These are phyloP conservation scores for Sarcodon aspratus DNA, from an alignment of 768 basidiomycete species.

Conservation along the genomic window DNA sequence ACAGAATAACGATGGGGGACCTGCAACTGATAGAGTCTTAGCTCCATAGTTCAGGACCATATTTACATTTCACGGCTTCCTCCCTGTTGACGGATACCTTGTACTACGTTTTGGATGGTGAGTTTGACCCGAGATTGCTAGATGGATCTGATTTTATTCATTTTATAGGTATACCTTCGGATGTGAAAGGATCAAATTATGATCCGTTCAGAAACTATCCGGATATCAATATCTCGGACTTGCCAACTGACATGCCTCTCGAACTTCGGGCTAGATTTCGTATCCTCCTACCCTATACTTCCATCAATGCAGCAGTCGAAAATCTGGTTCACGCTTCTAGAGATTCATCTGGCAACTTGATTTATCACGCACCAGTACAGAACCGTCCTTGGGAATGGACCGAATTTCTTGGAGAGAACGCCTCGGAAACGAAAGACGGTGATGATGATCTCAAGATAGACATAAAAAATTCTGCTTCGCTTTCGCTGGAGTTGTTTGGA, in stretches of 20 bases:
- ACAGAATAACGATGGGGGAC: not conserved
- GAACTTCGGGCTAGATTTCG: slow-evolving; percentile 48
- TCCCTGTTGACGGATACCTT: slow-evolving; percentile 65
- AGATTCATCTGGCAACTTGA: slow-evolving; percentile 38
- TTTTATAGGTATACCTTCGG: not conserved
- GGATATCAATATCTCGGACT: slow-evolving; percentile 30
- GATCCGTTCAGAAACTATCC: slow-evolving; percentile 65
- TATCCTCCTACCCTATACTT: slow-evolving; percentile 43
- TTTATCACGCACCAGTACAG: slow-evolving; percentile 41
- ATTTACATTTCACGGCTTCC: slow-evolving; percentile 46
- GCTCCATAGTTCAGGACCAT: slow-evolving; percentile 43
- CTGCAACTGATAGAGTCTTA: slow-evolving; percentile 14
- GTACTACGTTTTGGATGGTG: slow-evolving; percentile 66
- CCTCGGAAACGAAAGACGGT: slow-evolving; percentile 25
- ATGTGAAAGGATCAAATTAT: slow-evolving; percentile 37
- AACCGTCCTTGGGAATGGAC: slow-evolving; percentile 86
- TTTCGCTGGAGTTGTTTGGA: slow-evolving; percentile 63
- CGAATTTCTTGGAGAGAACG: slow-evolving; percentile 58
- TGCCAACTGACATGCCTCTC: slow-evolving; percentile 44
- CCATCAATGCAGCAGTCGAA: slow-evolving; percentile 37
- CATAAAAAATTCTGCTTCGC: slow-evolving; percentile 57
- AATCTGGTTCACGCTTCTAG: slow-evolving; percentile 49
- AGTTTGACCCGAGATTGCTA: slow-evolving; percentile 8
- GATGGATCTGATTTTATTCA: not conserved
- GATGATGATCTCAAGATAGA: slow-evolving; percentile 30